These are phyloP conservation scores for Fusarium citri DNA, from an alignment of 2,329 filamentous ascomycete species.

Conservation along the genomic window DNA sequence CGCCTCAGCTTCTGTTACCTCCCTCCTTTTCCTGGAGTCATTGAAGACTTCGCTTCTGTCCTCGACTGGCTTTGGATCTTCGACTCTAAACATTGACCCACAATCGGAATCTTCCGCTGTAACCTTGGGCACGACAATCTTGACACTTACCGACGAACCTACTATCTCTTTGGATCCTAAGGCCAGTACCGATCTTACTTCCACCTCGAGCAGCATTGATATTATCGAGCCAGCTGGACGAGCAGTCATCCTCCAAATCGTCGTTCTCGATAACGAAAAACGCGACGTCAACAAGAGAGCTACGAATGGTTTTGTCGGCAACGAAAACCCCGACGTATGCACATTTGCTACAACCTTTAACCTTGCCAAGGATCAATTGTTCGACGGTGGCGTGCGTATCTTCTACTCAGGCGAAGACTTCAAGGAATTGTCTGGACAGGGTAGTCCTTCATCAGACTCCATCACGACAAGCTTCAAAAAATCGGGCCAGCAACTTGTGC, in stretches of 20 bases:
- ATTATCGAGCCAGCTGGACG: background rate
- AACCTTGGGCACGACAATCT: too few species aligned
- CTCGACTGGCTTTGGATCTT: too few species aligned
- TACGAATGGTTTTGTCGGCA: background rate
- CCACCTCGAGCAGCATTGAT: background rate
- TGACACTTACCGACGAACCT: too few species aligned
- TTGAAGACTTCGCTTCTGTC: too few species aligned
- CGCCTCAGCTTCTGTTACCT: too few species aligned
- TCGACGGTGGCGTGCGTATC: rapidly evolving
- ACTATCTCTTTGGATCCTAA: too few species aligned
- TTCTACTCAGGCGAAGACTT: background rate
- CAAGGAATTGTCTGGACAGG: background rate
- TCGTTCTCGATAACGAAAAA: background rate
- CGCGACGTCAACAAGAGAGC: background rate
- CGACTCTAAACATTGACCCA: too few species aligned
- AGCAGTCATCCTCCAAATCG: background rate
- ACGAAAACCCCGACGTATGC: background rate
- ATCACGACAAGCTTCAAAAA: background rate
- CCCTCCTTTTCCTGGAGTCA: too few species aligned
- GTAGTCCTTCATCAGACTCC: background rate
- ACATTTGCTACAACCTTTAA: background rate
- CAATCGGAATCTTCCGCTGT: too few species aligned
- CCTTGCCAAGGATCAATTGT: background rate
- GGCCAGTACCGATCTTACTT: background rate
- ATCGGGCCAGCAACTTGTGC: background rate